These are phyloP conservation scores for Nemania bipapillata DNA, from an alignment of 2,329 filamentous ascomycete genomes.

Conservation along the genomic window DNA sequence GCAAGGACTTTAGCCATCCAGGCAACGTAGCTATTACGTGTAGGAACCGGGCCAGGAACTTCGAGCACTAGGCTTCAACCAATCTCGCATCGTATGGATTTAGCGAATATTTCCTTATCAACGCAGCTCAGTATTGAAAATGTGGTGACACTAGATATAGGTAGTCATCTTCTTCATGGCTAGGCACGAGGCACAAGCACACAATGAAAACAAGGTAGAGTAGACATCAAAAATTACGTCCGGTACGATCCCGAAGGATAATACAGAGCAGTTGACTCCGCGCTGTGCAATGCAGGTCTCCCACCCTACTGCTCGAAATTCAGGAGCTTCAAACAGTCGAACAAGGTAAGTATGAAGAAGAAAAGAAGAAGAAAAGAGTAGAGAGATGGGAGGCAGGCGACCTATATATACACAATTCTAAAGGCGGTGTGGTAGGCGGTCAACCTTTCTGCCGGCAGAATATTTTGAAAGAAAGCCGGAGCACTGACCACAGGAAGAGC, in stretches of 20 bases:
- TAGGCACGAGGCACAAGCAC: conserved; percentile 54
- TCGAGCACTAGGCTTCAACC: too few relatives aligned
- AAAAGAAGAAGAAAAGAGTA: conserved; percentile 49
- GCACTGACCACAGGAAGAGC: conserved; percentile 12
- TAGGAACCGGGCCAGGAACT: too few relatives aligned
- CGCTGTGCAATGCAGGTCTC: conserved; percentile 66
- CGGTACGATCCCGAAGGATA: conserved; percentile 65
- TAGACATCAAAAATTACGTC: conserved; percentile 61
- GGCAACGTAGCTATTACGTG: too few relatives aligned
- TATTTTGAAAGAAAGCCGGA: background rate
- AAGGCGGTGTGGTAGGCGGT: conserved; percentile 35
- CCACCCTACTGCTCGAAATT: conserved; percentile 56
- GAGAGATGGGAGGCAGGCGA: conserved; percentile 28
- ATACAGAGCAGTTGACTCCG: conserved; percentile 61
- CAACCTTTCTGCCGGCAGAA: conserved; percentile 32
- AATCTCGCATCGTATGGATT: too few relatives aligned
- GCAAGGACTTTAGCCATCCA: too few relatives aligned
- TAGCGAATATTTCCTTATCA: too few relatives aligned
- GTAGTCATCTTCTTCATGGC: conserved; percentile 58
- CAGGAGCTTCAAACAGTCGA: conserved; percentile 58
- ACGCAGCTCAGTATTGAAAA: too few relatives aligned
- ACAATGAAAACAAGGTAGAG: conserved; percentile 58
- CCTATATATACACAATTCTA: conserved; percentile 41
- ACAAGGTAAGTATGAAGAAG: conserved; percentile 65
- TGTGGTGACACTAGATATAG: background rate